These are phyloP conservation scores for Carex arenaria DNA, from an alignment of 202 grass and related monocot genomes.

Conservation along the genomic window DNA sequence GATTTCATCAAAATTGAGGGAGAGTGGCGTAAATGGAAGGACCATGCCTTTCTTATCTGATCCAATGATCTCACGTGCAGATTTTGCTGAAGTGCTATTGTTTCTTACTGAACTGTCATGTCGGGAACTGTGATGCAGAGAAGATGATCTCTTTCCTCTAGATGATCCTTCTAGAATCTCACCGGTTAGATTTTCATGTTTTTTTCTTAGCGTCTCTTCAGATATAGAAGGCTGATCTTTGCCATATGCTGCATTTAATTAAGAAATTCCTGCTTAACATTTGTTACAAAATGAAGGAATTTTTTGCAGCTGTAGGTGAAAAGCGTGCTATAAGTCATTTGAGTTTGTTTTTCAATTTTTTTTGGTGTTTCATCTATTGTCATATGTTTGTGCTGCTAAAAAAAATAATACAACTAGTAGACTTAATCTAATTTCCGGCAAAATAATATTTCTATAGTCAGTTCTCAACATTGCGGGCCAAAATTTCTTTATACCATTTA, in stretches of 20 bases:
- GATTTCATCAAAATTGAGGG: no score
- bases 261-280: background rate
- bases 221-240: conserved; percentile 51
- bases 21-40: conserved; percentile 1
- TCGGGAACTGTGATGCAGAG: conserved; percentile 27
- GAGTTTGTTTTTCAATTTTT: no score
- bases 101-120: conserved; percentile 4
- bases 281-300: conserved; percentile 3
- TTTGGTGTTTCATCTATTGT: no score
- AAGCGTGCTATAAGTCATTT: no score
- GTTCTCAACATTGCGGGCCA: background rate
- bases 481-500: background rate
- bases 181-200: conserved; percentile 45
- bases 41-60: conserved; percentile 60
- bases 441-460: background rate
- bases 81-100: background rate
- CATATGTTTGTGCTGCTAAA: no score
- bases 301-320: background rate
- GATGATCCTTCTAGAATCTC: conserved; percentile 30
- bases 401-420: no score
- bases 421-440: no score
- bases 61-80: conserved; percentile 26
- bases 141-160: conserved; percentile 26
- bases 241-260: conserved; percentile 49
- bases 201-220: conserved; percentile 61